phyloP scores from a whole-genome alignment of 2,329 filamentous ascomycete genomes.

The Fusarium concolor region DNA sequence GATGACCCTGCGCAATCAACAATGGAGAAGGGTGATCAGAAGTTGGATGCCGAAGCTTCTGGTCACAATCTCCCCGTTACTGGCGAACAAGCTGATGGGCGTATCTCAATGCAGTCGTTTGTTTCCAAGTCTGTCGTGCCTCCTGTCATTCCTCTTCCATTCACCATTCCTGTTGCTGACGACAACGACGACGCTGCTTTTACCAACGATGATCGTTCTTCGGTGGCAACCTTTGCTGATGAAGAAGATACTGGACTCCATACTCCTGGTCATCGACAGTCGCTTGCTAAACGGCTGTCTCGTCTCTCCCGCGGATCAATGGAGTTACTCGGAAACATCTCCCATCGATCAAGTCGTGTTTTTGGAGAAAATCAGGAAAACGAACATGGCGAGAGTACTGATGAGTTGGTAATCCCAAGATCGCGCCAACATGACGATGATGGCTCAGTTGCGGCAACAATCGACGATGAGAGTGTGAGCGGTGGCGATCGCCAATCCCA shows the following conservation, averaged over 20 bases:
- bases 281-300: conserved; percentile 63
- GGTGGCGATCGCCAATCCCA: conserved; percentile 53
- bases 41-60: conserved; percentile 29
- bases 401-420: conserved; percentile 58
- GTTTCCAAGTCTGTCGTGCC: conserved; percentile 53
- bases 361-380: conserved; percentile 29
- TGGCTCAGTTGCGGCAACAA: conserved; percentile 67
- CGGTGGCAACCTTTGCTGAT: conserved; percentile 77
- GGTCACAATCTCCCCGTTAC: conserved; percentile 27
- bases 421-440: conserved; percentile 54
- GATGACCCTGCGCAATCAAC: conserved; percentile 57
- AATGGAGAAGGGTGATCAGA: conserved; percentile 42
- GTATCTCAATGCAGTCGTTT: conserved; percentile 38
- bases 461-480: conserved; percentile 64
- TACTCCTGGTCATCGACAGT: conserved; percentile 48
- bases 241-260: conserved; percentile 58
- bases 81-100: conserved; percentile 25
- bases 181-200: conserved; percentile 54
- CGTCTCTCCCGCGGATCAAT: conserved; percentile 61
- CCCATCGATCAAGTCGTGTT: conserved; percentile 48
- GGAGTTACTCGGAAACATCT: conserved; percentile 58
- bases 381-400: conserved; percentile 55
- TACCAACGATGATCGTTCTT: conserved; percentile 67
- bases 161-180: conserved; percentile 65
- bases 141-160: conserved; percentile 73